Percentiles rank a stretch among this genome's conserved stretches.
phyloP scores from a whole-genome alignment of 306 rosid genomes.

The Prunus davidiana region DNA sequence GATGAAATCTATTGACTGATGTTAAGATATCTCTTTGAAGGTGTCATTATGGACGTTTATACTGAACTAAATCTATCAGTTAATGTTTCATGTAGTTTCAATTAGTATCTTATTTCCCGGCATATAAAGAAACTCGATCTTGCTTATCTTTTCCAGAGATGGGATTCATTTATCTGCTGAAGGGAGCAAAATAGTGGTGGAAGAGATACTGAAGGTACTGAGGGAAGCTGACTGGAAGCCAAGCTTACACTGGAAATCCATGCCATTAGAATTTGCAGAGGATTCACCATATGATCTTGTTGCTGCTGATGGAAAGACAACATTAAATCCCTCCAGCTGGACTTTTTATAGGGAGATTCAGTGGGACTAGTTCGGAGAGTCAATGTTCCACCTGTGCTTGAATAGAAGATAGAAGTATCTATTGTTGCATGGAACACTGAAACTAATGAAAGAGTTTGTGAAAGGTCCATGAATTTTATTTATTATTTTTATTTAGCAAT shows the following conservation, averaged over 20 bases:
- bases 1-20: not conserved
- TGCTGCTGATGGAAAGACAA: slow-evolving; percentile 72
- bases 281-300: slow-evolving; percentile 84
- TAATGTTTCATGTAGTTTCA: not conserved
- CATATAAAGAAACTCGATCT: not conserved
- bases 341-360: slow-evolving; percentile 61
- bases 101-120: not conserved
- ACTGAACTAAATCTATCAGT: not conserved
- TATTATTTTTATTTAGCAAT: not conserved
- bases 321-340: slow-evolving; percentile 85
- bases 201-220: slow-evolving; percentile 70
- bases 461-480: not conserved
- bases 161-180: slow-evolving; percentile 88
- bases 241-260: slow-evolving; percentile 76
- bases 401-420: too few relatives aligned
- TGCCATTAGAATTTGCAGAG: slow-evolving; percentile 76
- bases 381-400: not conserved
- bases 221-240: slow-evolving; percentile 91
- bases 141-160: slow-evolving; percentile 47
- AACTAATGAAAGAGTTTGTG: not conserved
- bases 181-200: slow-evolving; percentile 85
- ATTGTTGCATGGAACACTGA: too few relatives aligned
- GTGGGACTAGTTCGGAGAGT: slow-evolving; percentile 52
- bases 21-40: not conserved
- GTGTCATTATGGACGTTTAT: not conserved